Percentiles rank a stretch among this genome's conserved stretches.
These are phyloP conservation scores for Pseudoturritis turrita DNA, from an alignment of 345 rosid species.

Conservation along the genomic window DNA sequence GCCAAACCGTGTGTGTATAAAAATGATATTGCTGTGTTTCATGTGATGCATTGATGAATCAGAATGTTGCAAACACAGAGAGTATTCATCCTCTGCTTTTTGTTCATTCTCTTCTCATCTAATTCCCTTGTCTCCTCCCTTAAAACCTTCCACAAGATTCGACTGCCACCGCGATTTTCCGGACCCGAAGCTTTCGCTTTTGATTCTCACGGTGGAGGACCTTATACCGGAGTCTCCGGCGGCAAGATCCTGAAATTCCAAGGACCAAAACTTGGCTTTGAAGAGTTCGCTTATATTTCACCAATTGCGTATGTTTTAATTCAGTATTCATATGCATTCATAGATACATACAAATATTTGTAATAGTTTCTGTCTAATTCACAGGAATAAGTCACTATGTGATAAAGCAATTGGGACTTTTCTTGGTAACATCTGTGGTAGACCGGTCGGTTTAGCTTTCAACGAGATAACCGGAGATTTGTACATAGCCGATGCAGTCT, in stretches of 20 bases:
- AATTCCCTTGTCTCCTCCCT: neutral
- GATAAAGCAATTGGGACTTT: constrained; percentile 15
- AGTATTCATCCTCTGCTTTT: neutral
- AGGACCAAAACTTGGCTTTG: constrained; percentile 28
- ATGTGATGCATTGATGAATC: neutral
- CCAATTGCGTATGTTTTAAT: constrained; percentile 22
- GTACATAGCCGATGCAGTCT: constrained; percentile 42
- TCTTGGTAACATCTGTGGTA: constrained; percentile 35
- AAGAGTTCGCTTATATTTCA: constrained; percentile 27
- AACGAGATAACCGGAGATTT: constrained; percentile 26
- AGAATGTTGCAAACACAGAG: constrained; percentile 3
- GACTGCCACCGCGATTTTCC: neutral
- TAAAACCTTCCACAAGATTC: constrained; percentile 14
- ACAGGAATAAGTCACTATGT: constrained; percentile 23
- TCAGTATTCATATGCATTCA: neutral
- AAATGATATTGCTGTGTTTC: neutral
- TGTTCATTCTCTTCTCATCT: neutral
- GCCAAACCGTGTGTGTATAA: neutral
- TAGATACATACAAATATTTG: neutral
- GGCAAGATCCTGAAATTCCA: constrained; percentile 36
- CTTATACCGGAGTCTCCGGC: constrained; percentile 39
- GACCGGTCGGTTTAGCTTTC: constrained; percentile 42
- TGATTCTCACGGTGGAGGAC: constrained; percentile 26
- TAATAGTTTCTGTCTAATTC: neutral
- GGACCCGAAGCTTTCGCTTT: constrained; percentile 32